A percentile compares a stretch with the other conserved stretches of the same genome.
Conservation (phyloP, 2,329 filamentous ascomycete genomes). For the Didymella lethalis region DNA sequence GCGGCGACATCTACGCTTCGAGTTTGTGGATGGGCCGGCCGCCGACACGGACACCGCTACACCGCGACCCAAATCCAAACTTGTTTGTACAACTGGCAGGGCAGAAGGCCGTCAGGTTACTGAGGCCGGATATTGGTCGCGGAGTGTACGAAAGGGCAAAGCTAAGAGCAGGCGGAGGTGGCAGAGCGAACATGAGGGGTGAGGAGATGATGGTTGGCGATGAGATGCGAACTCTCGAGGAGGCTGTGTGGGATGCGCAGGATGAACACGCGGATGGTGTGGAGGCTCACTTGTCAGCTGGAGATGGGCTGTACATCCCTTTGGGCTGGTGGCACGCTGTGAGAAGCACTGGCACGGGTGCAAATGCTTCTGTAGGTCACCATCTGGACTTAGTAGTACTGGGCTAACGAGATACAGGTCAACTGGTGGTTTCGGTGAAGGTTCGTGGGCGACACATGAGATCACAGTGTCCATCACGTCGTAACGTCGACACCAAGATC, state of each 20-base stretch:
- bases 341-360: slow-evolving; percentile 65
- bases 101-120: slow-evolving; percentile 74
- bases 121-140: slow-evolving; percentile 70
- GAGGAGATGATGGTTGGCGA: slow-evolving; percentile 90
- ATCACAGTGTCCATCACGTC: background rate
- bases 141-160: slow-evolving; percentile 66
- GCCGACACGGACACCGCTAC: slow-evolving; percentile 88
- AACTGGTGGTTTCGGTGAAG: slow-evolving; percentile 83
- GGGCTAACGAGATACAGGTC: slow-evolving; percentile 54
- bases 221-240: slow-evolving; percentile 72
- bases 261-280: slow-evolving; percentile 30
- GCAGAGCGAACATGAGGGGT: slow-evolving; percentile 67
- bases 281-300: slow-evolving; percentile 62
- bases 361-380: slow-evolving; percentile 63
- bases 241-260: slow-evolving; percentile 71
- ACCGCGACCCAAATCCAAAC: slow-evolving; percentile 94
- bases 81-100: slow-evolving; percentile 84
- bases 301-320: slow-evolving; percentile 80
- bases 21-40: slow-evolving; percentile 89
- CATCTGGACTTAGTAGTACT: background rate
- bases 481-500: background rate
- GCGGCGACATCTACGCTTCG: slow-evolving; percentile 84
- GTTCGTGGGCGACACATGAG: background rate
- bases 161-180: slow-evolving; percentile 53
- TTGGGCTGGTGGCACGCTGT: slow-evolving; percentile 89